Evolutionary conservation across 768 basidiomycete species (phyloP), one percentile per base, ranked within the genome.

Genomic region (Hericium coralloides): DNA sequence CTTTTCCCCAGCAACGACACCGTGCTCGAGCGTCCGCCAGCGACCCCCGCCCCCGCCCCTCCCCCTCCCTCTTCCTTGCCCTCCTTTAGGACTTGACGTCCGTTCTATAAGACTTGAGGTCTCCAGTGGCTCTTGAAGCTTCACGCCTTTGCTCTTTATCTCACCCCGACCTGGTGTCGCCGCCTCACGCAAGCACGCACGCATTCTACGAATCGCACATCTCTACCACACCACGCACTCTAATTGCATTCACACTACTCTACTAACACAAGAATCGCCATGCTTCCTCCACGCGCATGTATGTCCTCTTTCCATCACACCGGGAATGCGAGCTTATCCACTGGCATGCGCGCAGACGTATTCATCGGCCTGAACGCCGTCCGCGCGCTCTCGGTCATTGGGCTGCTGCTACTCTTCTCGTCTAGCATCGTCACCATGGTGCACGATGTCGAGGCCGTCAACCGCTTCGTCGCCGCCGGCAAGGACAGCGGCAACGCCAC

Each of bases 241-340:
- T 36, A 18, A 18, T n/a, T n/a, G 14, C 37, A 10, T 38, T 36
- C 20, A 38, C 7, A n/a, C 15, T 12, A 36, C n/a, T 36, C 4
- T 15, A 12, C 6, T n/a, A 15, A 25, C 26, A 52, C 18, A 25
- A 25, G 18, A n/a, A 52, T 18, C 22, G 17, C 52, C 25, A 62
- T 62, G 61, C 38, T 62, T 48, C 59, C 61, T 39, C 61, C 61
- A 55, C 59, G 57, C 48, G 61, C 53, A n/a, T 62, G 61, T 62
- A 45, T 38, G 62, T 62, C 52, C 22, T 39, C 9, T 1, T 12
- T 9, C 38, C 36, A 14, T 51, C 36, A n/a, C 25, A n/a, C 25
- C n/a, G 36, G 23, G n/a, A 26, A 25, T 18, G 43, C 26, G 26
- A 31, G 36, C 41, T 20, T 53, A 26, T 6, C 20, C 22, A 38